Conservation (phyloP, 345 rosid species). For the Diplotaxis tenuifolia region DNA sequence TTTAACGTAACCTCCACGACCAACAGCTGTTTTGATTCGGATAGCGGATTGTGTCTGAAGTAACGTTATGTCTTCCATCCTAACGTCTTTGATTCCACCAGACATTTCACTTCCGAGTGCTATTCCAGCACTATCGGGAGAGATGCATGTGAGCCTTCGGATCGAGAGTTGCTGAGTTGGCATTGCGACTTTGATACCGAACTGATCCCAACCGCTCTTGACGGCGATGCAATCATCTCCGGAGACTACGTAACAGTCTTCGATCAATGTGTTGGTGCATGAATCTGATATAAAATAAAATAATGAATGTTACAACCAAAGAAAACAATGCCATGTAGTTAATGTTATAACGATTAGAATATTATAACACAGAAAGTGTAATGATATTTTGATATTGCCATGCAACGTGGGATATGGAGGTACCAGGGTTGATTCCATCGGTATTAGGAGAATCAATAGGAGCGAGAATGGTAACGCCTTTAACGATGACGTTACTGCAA, state of each 20-base stretch:
- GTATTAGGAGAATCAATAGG: conserved; percentile 86
- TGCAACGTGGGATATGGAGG: conserved; percentile 1
- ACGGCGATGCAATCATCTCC: conserved; percentile 35
- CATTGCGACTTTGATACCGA: conserved; percentile 35
- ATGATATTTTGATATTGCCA: not conserved
- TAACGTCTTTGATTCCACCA: conserved; percentile 35
- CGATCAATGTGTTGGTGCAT: conserved; percentile 37
- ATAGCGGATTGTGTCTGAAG: conserved; percentile 34
- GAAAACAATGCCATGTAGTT: not conserved
- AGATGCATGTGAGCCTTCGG: conserved; percentile 33
- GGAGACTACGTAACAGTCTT: conserved; percentile 37
- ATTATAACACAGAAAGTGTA: too few relatives aligned
- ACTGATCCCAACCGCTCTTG: conserved; percentile 38
- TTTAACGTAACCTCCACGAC: conserved; percentile 38
- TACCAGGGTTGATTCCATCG: conserved; percentile 85
- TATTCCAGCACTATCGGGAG: conserved; percentile 33
- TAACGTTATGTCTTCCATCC: conserved; percentile 33
- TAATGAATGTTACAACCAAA: not conserved
- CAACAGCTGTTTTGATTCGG: conserved; percentile 34
- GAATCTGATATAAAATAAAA: conserved; percentile 13
- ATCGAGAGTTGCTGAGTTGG: conserved; percentile 38
- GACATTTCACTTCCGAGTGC: conserved; percentile 38
- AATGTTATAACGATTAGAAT: not conserved
- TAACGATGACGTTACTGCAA: conserved; percentile 59
- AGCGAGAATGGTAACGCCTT: conserved; percentile 72